Base-by-base conservation (phyloP, 202 grass and related monocot genomes). In the Brachypodium distachyon region DNA sequence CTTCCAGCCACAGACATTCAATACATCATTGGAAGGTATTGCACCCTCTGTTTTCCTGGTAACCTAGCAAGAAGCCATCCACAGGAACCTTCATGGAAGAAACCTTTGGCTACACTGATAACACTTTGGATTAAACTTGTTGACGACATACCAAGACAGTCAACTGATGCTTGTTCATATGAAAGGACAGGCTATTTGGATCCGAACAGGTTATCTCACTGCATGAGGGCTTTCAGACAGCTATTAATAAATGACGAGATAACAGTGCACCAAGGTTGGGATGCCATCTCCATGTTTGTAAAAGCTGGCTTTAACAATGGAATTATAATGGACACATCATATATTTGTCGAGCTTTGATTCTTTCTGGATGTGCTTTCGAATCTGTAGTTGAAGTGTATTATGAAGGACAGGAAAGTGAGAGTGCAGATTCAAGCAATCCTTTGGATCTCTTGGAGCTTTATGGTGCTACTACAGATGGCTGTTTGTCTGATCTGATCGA, bases 301-400 rank as follows among this genome's bases (percentile, higher is more conserved):
- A 82, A 86, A 87, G 39, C 61, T 74, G 75, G 89, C 28, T 82
- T 90, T 82, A 66, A 46, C 23, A 84, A 66, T 70, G 84, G 77
- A 82, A 75, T 85, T 31, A 72, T 84, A 53, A 49, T 74, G 65
- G 65, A 92, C 57, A 60, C 83, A 57, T 88, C 89, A 58, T 76
- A 72, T 52, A 88, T 98, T 84, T 87, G 85, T 59, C 87, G 74
- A 98, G 76, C 87, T 70, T 90, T 95, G 91, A 72, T 98, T 85
- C 72, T 98, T 78, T 90, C 95, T 26, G 85, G 91, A 50, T 90
- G 89, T 78, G 54, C 62, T 77, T 95, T 95, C 79, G 72, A 88
- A 79, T 84, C 70, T 29, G 78, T 95, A 56, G 70, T 61, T 89
- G 69, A 89, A 84, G 86, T 85, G 81, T 92, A 86, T 71, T 75